These are phyloP conservation scores for Triangularia verruculosa DNA, from an alignment of 2,329 filamentous ascomycete species.

Conservation along the genomic window DNA sequence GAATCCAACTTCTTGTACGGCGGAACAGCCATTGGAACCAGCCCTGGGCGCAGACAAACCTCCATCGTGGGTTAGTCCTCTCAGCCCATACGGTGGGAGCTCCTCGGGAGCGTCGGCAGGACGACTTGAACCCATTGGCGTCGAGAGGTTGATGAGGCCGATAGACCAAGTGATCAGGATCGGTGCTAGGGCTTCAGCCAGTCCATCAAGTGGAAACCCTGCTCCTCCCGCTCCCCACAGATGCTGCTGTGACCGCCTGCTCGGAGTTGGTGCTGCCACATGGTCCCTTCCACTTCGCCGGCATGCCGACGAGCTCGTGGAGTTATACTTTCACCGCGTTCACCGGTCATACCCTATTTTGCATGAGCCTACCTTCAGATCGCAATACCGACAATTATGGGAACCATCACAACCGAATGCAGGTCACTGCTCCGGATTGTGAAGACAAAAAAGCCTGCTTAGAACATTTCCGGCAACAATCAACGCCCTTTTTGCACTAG, in stretches of 20 bases:
- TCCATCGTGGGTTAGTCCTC: not conserved
- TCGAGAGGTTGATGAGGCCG: not conserved
- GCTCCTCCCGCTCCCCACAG: not conserved
- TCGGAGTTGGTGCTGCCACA: not conserved
- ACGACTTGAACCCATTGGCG: conserved; percentile 4
- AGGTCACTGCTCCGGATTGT: not conserved
- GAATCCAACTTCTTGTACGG: not conserved
- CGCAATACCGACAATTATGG: conserved; percentile 16
- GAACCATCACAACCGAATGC: not conserved
- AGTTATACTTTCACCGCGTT: conserved; percentile 19
- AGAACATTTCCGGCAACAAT: conserved; percentile 12
- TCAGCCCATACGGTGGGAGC: not conserved
- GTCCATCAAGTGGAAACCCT: not conserved
- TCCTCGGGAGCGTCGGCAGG: not conserved
- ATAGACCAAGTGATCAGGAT: conserved; percentile 1
- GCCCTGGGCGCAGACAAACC: not conserved
- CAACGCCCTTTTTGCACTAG: conserved; percentile 29
- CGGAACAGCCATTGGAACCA: not conserved
- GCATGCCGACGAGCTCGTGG: conserved; percentile 19
- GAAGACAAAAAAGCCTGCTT: conserved; percentile 3
- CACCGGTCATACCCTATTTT: conserved; percentile 24
- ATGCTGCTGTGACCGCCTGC: not conserved
- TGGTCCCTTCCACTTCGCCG: conserved; percentile 15
- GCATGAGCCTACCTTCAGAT: conserved; percentile 20
- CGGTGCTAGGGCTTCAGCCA: not conserved